These are phyloP conservation scores for Heliosperma pusillum DNA, from an alignment of 148 eudicot species.

Conservation along the genomic window DNA sequence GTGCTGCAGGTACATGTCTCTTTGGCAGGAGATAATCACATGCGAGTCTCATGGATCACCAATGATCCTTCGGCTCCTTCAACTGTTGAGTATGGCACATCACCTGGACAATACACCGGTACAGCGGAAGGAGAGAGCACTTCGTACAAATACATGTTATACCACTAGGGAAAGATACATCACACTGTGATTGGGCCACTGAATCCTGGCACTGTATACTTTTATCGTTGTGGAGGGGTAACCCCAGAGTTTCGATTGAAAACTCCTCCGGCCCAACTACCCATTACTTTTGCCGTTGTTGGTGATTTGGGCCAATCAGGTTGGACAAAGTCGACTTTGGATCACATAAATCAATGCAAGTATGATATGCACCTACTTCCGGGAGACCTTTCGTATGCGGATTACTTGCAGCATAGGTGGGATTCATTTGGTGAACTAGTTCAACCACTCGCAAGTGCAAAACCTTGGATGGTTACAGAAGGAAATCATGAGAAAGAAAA, in stretches of 20 bases:
- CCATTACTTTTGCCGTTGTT: constrained; percentile 81
- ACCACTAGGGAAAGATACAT: constrained; percentile 79
- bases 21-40: constrained; percentile 77
- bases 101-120: constrained; percentile 54
- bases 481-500: constrained; percentile 94
- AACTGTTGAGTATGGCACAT: constrained; percentile 74
- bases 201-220: constrained; percentile 59
- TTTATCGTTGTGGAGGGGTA: constrained; percentile 81
- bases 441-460: constrained; percentile 90
- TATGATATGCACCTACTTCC: constrained; percentile 87
- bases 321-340: constrained; percentile 89
- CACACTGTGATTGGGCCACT: constrained; percentile 90
- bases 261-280: constrained; percentile 85
- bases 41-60: constrained; percentile 85
- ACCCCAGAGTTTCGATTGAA: constrained; percentile 69
- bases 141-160: constrained; percentile 59
- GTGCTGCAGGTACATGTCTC: constrained; percentile 85
- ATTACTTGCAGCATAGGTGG: constrained; percentile 75
- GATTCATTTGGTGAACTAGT: constrained; percentile 86
- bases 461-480: constrained; percentile 97
- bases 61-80: constrained; percentile 66
- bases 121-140: constrained; percentile 76
- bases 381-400: constrained; percentile 93
- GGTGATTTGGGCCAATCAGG: constrained; percentile 97
- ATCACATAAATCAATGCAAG: constrained; percentile 70